Evolutionary conservation across 1,139 yeast species (phyloP).

Genomic region (Taphrina flavorubra): DNA sequence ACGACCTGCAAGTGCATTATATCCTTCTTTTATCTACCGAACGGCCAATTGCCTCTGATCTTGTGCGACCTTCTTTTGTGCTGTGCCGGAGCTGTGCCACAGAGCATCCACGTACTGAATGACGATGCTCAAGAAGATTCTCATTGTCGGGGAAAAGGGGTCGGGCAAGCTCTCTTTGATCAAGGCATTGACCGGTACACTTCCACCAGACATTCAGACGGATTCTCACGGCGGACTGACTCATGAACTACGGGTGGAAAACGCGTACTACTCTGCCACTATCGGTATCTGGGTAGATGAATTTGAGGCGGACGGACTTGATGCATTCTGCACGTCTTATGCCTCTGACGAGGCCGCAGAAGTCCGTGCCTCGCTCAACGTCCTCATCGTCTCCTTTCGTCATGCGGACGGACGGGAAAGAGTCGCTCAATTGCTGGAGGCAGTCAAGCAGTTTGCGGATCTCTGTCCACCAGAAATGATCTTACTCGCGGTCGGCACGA

Average conservation of each 20-base stretch:
- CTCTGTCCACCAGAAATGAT: conserved; percentile 23
- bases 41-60: too few relatives aligned
- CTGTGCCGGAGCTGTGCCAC: too few relatives aligned
- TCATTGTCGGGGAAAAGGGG: conserved; percentile 27
- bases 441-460: conserved; percentile 33
- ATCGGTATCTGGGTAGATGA: conserved; percentile 44
- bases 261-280: conserved; percentile 37
- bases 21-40: too few relatives aligned
- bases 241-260: conserved; percentile 36
- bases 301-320: conserved; percentile 8
- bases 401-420: not conserved
- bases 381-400: conserved; percentile 41
- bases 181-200: conserved; percentile 39
- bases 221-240: conserved; percentile 43
- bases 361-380: conserved; percentile 39
- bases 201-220: conserved; percentile 22
- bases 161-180: conserved; percentile 39
- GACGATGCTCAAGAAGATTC: conserved; percentile 28
- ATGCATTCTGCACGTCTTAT: conserved; percentile 26
- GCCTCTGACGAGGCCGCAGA: conserved; percentile 42
- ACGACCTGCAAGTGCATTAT: too few relatives aligned
- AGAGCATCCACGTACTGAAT: not conserved
- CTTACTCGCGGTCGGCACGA: conserved; percentile 20
- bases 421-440: conserved; percentile 13
- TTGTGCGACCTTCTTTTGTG: too few relatives aligned